A percentile compares a stretch with the other conserved stretches of the same genome.
These are phyloP conservation scores for Boletus subcaerulescens DNA, from an alignment of 768 basidiomycete species.

Conservation along the genomic window DNA sequence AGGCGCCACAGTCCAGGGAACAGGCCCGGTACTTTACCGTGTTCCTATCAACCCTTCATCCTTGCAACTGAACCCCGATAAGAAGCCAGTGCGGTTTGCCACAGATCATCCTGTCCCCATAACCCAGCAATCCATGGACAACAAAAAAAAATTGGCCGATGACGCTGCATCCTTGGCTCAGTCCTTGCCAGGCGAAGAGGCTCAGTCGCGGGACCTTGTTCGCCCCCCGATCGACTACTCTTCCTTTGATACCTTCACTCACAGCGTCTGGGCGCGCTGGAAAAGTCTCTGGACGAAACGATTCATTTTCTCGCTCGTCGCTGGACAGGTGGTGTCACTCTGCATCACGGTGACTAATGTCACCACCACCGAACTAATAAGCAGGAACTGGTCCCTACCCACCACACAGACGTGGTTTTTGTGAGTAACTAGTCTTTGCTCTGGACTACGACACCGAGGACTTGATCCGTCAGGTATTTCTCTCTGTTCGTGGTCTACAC, in stretches of 20 bases:
- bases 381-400: constrained; percentile 66
- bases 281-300: constrained; percentile 75
- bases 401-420: constrained; percentile 84
- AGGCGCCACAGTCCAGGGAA: constrained; percentile 6
- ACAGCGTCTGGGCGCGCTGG: constrained; percentile 59
- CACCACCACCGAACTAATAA: constrained; percentile 74
- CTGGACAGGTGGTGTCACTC: constrained; percentile 80
- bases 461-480: constrained; percentile 56
- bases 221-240: constrained; percentile 68
- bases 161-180: constrained; percentile 1
- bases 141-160: constrained; percentile 21
- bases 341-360: constrained; percentile 91
- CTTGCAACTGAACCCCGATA: constrained; percentile 5
- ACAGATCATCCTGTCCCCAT: neutral
- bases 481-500: constrained; percentile 74
- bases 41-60: constrained; percentile 5
- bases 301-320: constrained; percentile 65
- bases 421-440: constrained; percentile 41
- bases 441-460: neutral
- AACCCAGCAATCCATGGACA: constrained; percentile 22
- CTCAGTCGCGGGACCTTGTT: neutral
- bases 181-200: neutral
- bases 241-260: constrained; percentile 50
- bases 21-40: neutral
- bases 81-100: neutral